Base-by-base conservation (phyloP, 495 filamentous ascomycete genomes). In the Penicillium malachiteum region DNA sequence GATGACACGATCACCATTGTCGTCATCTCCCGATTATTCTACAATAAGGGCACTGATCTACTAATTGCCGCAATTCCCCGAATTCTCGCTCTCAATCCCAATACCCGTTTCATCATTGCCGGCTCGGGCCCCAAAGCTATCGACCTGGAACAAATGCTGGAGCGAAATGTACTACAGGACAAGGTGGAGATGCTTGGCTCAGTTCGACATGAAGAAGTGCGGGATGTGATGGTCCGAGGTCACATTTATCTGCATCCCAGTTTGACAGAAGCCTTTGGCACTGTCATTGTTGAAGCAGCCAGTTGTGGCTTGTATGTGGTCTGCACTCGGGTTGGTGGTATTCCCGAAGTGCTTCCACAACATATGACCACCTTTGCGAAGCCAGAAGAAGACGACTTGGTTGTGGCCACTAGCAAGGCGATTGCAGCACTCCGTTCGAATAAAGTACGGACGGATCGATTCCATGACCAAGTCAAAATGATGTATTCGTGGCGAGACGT, bases 401-500 rank as follows among this genome's bases (percentile, higher is more conserved):
- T 75, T 92, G 46, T 78, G 86, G 34, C 80, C 87, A 70, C 78
- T 94, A 6, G 81, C 86, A 58, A 97, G 91, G 91, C 78, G 93
- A 16, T 83, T 96, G 16, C 92, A 0, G 94, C 97, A 70, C 85
- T 92, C 58, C 75, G 97, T 7, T 84, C 97, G 3, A 88, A 91
- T 16, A 89, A 96, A 66, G 85, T 98, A 16, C 86, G 90, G 47
- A 96, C 95, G 3, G 92, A 96, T 65, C 82, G 87, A 26, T 98
- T 98, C 65, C 94, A 98, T 66, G 92, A 96, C 51, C 86, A 96
- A 69, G 94, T 98, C 42, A 95, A 95, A 71, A 86, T 85, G 66
- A 97, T 97, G 94, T 98, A 98, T 72, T 92, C 87, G 0, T 98
- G 94, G 94, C 92, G 89, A 3, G 90, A 98, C 68, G 91, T 98